Conservation (phyloP, 768 basidiomycete species). For the Tricholoma sp. region DNA sequence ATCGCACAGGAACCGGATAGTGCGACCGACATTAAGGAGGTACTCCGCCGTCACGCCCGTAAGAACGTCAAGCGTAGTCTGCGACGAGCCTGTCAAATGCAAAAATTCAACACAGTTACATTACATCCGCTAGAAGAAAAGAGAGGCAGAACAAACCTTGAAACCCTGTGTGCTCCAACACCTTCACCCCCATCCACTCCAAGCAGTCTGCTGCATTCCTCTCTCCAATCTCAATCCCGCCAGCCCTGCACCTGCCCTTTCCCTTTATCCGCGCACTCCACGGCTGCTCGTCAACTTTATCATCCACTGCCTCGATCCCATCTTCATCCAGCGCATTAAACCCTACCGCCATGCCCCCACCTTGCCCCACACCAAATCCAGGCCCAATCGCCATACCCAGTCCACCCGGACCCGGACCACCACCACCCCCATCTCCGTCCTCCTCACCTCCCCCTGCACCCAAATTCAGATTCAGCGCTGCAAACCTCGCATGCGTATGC, state of each 20-base stretch:
- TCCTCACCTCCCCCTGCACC: conserved; percentile 15
- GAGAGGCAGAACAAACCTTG: conserved; percentile 56
- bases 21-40: conserved; percentile 79
- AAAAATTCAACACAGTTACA: not conserved
- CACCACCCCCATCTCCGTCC: conserved; percentile 10
- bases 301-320: conserved; percentile 34
- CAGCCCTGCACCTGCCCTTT: conserved; percentile 17
- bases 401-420: conserved; percentile 16
- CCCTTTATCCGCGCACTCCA: conserved; percentile 39
- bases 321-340: conserved; percentile 10
- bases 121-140: not conserved
- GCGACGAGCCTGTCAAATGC: conserved; percentile 55
- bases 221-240: conserved; percentile 53
- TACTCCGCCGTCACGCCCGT: conserved; percentile 76
- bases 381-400: not conserved
- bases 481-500: conserved; percentile 67
- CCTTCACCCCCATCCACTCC: conserved; percentile 67
- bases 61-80: conserved; percentile 70
- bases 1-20: conserved; percentile 76
- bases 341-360: not conserved
- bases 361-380: not conserved
- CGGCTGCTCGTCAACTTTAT: conserved; percentile 55
- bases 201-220: conserved; percentile 58
- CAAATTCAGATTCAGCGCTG: conserved; percentile 40
- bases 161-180: conserved; percentile 88